Evolutionary conservation across 2,329 filamentous ascomycete genomes (phyloP), one percentile per base, ranked within the genome.

Genomic region (Cytospora chrysosperma): DNA sequence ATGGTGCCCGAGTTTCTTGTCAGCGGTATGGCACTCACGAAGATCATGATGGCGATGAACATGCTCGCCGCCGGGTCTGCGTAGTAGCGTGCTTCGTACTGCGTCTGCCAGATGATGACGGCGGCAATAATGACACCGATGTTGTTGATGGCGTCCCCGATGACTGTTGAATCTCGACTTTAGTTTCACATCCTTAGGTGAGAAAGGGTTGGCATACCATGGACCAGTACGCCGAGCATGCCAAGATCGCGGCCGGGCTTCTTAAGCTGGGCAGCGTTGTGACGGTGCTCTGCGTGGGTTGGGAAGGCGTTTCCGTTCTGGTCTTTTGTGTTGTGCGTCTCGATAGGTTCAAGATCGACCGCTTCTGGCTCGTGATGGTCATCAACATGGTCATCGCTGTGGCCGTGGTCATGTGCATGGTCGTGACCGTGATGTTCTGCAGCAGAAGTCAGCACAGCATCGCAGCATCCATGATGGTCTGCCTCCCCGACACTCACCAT

Each of bases 91-190:
- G 74, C 78, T 1, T 83, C 77, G 32, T 82, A 85, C 32, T 81
- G 72, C 0, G 82, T 78, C 62, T 87, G 78, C 89, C 88, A 92
- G 72, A 93, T 89, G 34, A 91, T 79, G 2, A 88, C 70, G 0
- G 88, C 88, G 0, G 89, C 84, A 40, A 88, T 77, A 56, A 92
- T 91, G 64, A 93, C 89, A 12, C 89, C 89, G 13, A 92, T 73
- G 69, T 93, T 93, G 76, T 92, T 93, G 67, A 89, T 79, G 6
- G 88, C 88, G 70, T 93, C 90, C 34, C 89, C 87, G 3, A 90
- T 70, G 28, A 93, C 83, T 30, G 9, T 4, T 9, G 9, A 30
- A 30, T 9, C 4, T 9, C 9, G 28, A 30, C 9, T 4, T 30
- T 30, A 30, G 28, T 30, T n/a, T 30, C 28, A 30, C 4, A 30